A percentile compares a stretch with the other conserved stretches of the same genome.
Evolutionary conservation across 1,139 yeast species (phyloP).

Genomic region (Candida pseudoviswanathii): DNA sequence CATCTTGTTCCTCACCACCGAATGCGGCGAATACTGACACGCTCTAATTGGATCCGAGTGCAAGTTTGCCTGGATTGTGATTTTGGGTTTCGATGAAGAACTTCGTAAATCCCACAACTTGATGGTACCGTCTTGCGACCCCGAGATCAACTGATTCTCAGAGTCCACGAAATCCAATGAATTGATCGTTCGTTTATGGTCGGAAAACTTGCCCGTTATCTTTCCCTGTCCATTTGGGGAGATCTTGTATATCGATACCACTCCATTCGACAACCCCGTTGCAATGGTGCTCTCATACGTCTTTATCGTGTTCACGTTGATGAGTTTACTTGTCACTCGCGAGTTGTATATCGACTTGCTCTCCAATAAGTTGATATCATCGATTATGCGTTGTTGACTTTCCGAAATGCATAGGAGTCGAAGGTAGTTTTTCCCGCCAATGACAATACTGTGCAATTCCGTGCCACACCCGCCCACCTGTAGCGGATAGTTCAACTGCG

Average conservation of each 20-base stretch:
- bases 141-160: conserved; percentile 68
- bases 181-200: conserved; percentile 81
- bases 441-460: conserved; percentile 39
- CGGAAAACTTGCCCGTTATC: conserved; percentile 52
- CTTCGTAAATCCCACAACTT: conserved; percentile 86
- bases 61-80: conserved; percentile 45
- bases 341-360: conserved; percentile 47
- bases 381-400: conserved; percentile 39
- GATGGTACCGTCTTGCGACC: conserved; percentile 89
- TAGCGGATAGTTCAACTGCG: conserved; percentile 25
- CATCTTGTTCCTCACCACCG: conserved; percentile 32
- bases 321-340: conserved; percentile 36
- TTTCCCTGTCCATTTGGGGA: conserved; percentile 40
- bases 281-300: conserved; percentile 39
- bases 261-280: conserved; percentile 47
- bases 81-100: conserved; percentile 45
- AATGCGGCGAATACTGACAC: conserved; percentile 60
- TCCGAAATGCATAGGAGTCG: conserved; percentile 48
- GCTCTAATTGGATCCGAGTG: conserved; percentile 69
- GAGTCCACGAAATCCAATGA: conserved; percentile 68
- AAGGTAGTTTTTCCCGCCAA: conserved; percentile 62
- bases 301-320: conserved; percentile 45
- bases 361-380: conserved; percentile 50
- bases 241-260: conserved; percentile 35
- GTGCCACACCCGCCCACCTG: conserved; percentile 10